Percentiles rank a stretch among this genome's conserved stretches.
These are phyloP conservation scores for Paratinospora sagittata DNA, from an alignment of 164 flowering plant genomes.

Conservation along the genomic window DNA sequence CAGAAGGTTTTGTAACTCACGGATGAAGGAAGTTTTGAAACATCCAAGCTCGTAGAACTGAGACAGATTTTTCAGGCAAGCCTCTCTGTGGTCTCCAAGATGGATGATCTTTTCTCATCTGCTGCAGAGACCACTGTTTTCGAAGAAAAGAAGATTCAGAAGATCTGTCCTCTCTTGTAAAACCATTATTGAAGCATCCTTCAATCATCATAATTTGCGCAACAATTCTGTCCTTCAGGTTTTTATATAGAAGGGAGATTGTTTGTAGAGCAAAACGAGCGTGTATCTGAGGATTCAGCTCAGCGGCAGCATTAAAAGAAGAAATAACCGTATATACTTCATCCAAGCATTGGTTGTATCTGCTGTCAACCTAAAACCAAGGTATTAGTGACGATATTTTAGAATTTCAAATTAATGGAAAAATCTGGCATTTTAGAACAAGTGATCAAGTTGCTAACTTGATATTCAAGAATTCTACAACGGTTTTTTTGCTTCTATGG, in stretches of 20 bases:
- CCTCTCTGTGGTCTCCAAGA: slow-evolving; percentile 96
- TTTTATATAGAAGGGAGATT: slow-evolving; percentile 49
- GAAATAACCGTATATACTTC: slow-evolving; percentile 70
- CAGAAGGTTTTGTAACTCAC: slow-evolving; percentile 35
- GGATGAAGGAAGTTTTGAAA: slow-evolving; percentile 97
- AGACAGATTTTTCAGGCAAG: slow-evolving; percentile 88
- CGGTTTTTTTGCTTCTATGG: no score
- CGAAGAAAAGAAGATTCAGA: slow-evolving; percentile 57
- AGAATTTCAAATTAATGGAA: no score
- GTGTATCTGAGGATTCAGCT: slow-evolving; percentile 63
- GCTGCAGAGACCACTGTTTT: slow-evolving; percentile 86
- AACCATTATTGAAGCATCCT: slow-evolving; percentile 19
- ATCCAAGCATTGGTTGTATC: slow-evolving; percentile 65
- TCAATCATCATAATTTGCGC: slow-evolving; percentile 53
- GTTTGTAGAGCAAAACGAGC: slow-evolving; percentile 66
- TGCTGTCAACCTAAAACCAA: slow-evolving; percentile 61
- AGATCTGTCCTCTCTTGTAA: slow-evolving; percentile 31
- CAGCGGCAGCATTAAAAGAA: slow-evolving; percentile 80
- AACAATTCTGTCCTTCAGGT: slow-evolving; percentile 67
- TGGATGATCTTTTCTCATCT: slow-evolving; percentile 67
- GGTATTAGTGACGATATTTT: neutral
- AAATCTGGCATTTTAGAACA: no score
- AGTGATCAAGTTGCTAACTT: no score
- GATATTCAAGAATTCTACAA: no score
- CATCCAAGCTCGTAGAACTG: slow-evolving; percentile 93